Evolutionary conservation across 148 eudicot species (phyloP).

Genomic region (Dianthus caryophyllus): DNA sequence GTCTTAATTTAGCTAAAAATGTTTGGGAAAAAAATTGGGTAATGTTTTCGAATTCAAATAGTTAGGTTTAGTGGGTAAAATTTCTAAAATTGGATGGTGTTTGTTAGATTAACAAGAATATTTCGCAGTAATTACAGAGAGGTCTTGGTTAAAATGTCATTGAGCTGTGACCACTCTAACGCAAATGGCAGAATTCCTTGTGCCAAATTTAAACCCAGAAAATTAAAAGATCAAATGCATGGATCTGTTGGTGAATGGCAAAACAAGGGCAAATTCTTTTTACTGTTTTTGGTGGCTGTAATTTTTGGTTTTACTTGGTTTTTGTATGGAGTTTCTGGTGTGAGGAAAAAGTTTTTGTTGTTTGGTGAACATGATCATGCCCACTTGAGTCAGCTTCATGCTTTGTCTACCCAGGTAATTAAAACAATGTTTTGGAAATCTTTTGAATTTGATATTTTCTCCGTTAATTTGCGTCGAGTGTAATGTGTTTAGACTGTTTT

Average conservation of each 20-base stretch:
- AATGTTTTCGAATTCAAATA: too few relatives aligned
- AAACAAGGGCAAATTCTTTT: conserved; percentile 32
- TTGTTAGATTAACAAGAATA: conserved; percentile 33
- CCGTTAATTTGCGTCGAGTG: not conserved
- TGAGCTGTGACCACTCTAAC: conserved; percentile 34
- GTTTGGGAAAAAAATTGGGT: too few relatives aligned
- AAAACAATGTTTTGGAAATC: not conserved
- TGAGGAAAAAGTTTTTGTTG: conserved; percentile 24
- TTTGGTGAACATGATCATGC: conserved; percentile 32
- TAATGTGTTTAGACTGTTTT: conserved; percentile 1
- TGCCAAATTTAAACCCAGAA: conserved; percentile 40
- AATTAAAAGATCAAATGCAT: conserved; percentile 32
- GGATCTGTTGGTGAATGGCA: conserved; percentile 38
- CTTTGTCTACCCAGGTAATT: conserved; percentile 26
- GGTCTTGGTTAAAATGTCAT: conserved; percentile 52
- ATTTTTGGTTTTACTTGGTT: conserved; percentile 38
- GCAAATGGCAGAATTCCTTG: conserved; percentile 35
- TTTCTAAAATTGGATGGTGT: conserved; percentile 34
- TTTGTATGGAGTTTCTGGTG: conserved; percentile 28
- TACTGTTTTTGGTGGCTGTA: conserved; percentile 32
- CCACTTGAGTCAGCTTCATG: conserved; percentile 16
- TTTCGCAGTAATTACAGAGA: conserved; percentile 32
- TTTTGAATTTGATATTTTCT: not conserved
- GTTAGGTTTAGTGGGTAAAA: conserved; percentile 14
- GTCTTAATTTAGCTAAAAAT: not conserved